Evolutionary conservation across 192 early-diverging fungal genomes (phyloP).

Genomic region (Funneliformis geosporum): DNA sequence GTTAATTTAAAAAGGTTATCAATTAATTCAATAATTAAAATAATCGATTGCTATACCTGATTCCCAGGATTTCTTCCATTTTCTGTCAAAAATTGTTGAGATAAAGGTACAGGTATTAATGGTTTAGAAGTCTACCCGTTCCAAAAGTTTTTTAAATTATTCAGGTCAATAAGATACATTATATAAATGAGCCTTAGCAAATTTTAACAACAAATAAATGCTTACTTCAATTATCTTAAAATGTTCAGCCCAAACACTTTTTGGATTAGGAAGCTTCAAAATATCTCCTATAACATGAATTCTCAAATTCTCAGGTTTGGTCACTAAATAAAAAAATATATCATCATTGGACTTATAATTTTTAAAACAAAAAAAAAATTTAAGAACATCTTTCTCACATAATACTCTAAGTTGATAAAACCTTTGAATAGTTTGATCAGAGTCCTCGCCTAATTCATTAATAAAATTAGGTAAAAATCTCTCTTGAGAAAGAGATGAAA

Average conservation of each 20-base stretch:
- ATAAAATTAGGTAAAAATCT: constrained; percentile 52
- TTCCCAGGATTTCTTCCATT: constrained; percentile 43
- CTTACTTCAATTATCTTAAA: constrained; percentile 35
- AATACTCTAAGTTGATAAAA: constrained; percentile 51
- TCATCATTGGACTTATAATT: neutral
- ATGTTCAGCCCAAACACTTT: constrained; percentile 42
- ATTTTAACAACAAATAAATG: neutral
- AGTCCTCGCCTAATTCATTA: constrained; percentile 46
- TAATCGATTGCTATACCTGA: neutral
- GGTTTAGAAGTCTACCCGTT: neutral
- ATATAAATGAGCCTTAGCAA: neutral
- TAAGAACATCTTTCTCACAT: no score
- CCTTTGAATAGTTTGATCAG: constrained; percentile 45
- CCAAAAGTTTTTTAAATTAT: neutral
- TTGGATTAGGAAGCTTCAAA: constrained; percentile 47
- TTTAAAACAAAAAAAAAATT: no score
- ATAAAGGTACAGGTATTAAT: constrained; percentile 42
- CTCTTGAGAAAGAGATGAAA: constrained; percentile 49
- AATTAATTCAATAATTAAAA: neutral
- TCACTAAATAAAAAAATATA: constrained; percentile 38
- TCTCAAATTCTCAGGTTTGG: constrained; percentile 49
- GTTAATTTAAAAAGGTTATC: constrained; percentile 1
- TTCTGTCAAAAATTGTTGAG: constrained; percentile 46
- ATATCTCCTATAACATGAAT: constrained; percentile 60
- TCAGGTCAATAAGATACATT: constrained; percentile 4